A percentile compares a stretch with the other conserved stretches of the same genome.
Evolutionary conservation across 495 filamentous ascomycete genomes (phyloP).

Genomic region (Trichoderma orchidacearum): DNA sequence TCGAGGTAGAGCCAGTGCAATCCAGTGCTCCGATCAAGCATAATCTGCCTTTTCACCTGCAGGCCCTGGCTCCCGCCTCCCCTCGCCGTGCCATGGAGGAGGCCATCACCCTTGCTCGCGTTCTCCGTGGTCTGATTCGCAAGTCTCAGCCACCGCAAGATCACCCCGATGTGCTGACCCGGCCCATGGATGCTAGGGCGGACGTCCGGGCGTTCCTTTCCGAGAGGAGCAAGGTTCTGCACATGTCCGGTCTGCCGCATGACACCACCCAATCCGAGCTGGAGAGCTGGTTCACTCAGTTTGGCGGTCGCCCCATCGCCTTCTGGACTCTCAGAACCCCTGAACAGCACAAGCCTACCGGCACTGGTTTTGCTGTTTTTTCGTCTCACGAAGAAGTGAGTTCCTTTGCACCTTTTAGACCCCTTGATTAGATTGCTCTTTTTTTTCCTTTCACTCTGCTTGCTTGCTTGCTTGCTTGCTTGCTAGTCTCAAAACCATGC

Average conservation of each 20-base stretch:
- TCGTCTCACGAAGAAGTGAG: slow-evolving; percentile 98
- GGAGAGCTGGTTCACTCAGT: slow-evolving; percentile 99
- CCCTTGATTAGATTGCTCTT: too few relatives aligned
- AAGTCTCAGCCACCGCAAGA: slow-evolving; percentile 92
- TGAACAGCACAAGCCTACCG: slow-evolving; percentile 97
- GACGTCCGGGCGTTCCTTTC: slow-evolving; percentile 94
- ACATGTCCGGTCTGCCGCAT: slow-evolving; percentile 92
- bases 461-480: too few relatives aligned
- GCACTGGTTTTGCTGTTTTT: slow-evolving; percentile 94
- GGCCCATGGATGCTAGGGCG: slow-evolving; percentile 91
- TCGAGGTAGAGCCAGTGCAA: slow-evolving; percentile 94
- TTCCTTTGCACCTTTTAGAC: slow-evolving; percentile 7
- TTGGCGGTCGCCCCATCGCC: slow-evolving; percentile 93
- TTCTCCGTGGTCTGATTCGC: slow-evolving; percentile 78
- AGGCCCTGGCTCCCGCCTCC: slow-evolving; percentile 92
- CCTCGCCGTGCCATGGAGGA: slow-evolving; percentile 96
- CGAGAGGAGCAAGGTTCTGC: slow-evolving; percentile 92
- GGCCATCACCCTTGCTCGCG: slow-evolving; percentile 82
- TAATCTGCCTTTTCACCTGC: slow-evolving; percentile 93
- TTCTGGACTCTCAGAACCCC: slow-evolving; percentile 98
- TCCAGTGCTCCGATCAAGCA: slow-evolving; percentile 97
- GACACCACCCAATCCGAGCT: slow-evolving; percentile 97
- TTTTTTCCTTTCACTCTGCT: too few relatives aligned
- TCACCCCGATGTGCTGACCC: slow-evolving; percentile 82
- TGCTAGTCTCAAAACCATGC: too few relatives aligned